These are phyloP conservation scores for Lanmaoa rubissima DNA, from an alignment of 768 basidiomycete species.

Conservation along the genomic window DNA sequence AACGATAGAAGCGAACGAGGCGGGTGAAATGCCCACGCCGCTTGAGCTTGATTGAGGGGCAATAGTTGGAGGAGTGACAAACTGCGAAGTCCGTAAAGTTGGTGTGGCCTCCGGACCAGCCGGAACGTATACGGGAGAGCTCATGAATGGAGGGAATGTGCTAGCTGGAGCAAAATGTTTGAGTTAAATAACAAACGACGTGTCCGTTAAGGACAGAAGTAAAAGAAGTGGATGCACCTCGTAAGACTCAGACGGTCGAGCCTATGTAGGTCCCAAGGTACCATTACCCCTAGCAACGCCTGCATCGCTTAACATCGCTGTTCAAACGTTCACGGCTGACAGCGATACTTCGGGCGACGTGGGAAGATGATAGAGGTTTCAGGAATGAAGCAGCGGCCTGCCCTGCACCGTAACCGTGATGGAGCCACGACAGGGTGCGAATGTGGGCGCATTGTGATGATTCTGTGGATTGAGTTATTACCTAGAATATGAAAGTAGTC, in stretches of 20 bases:
- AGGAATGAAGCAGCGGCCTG: not conserved
- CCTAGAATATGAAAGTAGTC: not conserved
- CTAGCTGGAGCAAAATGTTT: not conserved
- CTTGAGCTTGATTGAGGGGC: not conserved
- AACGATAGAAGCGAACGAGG: not conserved
- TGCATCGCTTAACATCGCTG: not conserved
- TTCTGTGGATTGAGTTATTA: not conserved
- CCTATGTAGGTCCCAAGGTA: conserved; percentile 5
- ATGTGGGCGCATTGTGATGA: too few relatives aligned
- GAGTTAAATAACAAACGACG: not conserved
- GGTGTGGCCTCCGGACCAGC: conserved; percentile 11
- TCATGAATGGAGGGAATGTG: conserved; percentile 5
- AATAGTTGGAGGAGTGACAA: not conserved
- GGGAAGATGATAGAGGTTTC: not conserved
- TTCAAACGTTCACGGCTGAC: not conserved
- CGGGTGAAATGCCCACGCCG: not conserved
- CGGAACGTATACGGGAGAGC: not conserved
- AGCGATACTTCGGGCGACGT: not conserved
- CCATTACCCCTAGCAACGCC: conserved; percentile 17
- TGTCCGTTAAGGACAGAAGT: not conserved
- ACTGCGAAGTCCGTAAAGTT: not conserved
- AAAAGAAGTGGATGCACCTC: not conserved
- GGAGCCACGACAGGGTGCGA: not conserved
- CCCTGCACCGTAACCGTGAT: not conserved
- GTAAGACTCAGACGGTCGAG: not conserved